These are phyloP conservation scores for Nicotiana undulata DNA, from an alignment of 257 asterid species.

Conservation along the genomic window DNA sequence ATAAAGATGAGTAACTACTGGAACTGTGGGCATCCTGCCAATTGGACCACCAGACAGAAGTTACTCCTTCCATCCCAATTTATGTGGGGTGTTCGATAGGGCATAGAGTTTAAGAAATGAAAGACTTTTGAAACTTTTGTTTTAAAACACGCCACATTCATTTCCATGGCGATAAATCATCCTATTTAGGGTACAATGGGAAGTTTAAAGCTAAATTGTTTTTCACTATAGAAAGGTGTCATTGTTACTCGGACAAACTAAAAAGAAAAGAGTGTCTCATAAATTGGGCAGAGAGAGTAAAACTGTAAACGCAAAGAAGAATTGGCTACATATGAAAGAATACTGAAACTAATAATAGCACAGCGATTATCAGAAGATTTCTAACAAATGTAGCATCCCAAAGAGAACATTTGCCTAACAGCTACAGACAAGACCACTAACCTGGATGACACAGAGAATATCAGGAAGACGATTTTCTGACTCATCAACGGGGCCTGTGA, in stretches of 20 bases:
- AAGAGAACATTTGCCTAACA: neutral
- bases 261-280: no score
- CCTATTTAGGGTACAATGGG: no score
- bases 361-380: neutral
- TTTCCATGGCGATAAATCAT: no score
- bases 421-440: slow-evolving; percentile 13
- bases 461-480: slow-evolving; percentile 81
- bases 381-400: neutral
- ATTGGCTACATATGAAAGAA: neutral
- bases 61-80: no score
- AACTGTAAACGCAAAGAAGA: neutral
- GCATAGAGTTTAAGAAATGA: no score
- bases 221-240: no score
- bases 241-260: no score
- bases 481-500: slow-evolving; percentile 89
- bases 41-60: neutral
- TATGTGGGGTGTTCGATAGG: no score
- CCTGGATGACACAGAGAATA: slow-evolving; percentile 92
- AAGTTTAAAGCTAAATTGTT: no score
- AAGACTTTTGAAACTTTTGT: no score
- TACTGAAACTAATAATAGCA: neutral
- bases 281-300: no score
- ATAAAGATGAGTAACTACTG: neutral
- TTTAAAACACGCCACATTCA: no score
- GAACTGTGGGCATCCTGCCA: neutral